These are phyloP conservation scores for Lactifluus piperatus DNA, from an alignment of 768 basidiomycete genomes.

Conservation along the genomic window DNA sequence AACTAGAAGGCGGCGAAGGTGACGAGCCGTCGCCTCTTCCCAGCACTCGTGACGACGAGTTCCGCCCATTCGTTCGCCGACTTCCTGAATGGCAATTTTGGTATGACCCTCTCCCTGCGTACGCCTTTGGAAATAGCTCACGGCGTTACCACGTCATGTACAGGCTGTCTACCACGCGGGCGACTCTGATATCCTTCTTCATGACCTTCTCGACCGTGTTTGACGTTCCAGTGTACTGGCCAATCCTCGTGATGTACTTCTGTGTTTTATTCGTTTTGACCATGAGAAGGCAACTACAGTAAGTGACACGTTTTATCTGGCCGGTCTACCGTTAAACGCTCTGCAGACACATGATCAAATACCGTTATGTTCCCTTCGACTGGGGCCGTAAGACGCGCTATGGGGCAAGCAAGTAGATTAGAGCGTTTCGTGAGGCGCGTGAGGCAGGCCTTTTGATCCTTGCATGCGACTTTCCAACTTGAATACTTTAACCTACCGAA, in stretches of 20 bases:
- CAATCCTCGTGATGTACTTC: conserved; percentile 96
- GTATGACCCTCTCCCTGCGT: conserved; percentile 34
- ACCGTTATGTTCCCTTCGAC: conserved; percentile 95
- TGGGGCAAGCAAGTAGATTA: conserved; percentile 42
- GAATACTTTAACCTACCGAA: background rate
- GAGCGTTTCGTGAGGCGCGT: background rate
- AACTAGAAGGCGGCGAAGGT: conserved; percentile 78
- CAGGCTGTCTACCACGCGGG: conserved; percentile 89
- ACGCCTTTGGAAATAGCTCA: conserved; percentile 1
- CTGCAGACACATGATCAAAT: conserved; percentile 96
- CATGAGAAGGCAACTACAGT: conserved; percentile 96
- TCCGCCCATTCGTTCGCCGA: conserved; percentile 91
- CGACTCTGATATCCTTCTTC: conserved; percentile 70
- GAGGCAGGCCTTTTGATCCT: background rate
- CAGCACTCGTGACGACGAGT: conserved; percentile 80
- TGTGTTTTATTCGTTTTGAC: conserved; percentile 90
- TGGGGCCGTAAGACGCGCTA: conserved; percentile 90
- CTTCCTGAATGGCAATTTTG: conserved; percentile 97
- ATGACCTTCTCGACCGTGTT: conserved; percentile 80
- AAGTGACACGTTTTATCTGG: conserved; percentile 28
- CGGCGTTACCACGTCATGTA: background rate
- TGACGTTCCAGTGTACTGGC: conserved; percentile 99
- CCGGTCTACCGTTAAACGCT: background rate
- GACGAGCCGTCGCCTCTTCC: conserved; percentile 48
- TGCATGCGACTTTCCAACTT: background rate